A percentile compares a stretch with the other conserved stretches of the same genome.
Evolutionary conservation across 2,329 filamentous ascomycete genomes (phyloP).

Genomic region (Hypoxylon sp.): DNA sequence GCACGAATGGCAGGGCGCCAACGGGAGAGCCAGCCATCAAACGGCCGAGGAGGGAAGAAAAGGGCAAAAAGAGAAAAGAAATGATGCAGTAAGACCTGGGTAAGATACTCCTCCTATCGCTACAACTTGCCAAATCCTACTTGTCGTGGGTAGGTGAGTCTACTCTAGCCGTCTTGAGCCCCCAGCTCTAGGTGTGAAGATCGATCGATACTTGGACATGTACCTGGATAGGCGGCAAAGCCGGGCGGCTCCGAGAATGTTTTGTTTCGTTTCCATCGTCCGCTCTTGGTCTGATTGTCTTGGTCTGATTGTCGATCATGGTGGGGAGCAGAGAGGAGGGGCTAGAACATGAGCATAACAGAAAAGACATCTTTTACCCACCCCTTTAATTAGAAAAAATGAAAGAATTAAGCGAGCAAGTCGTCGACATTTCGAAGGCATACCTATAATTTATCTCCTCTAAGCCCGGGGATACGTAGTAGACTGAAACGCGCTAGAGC

Average conservation of each 20-base stretch:
- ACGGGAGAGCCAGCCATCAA: slow-evolving; percentile 13
- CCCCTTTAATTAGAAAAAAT: slow-evolving; percentile 29
- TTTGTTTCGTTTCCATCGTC: slow-evolving; percentile 29
- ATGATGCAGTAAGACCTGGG: neutral
- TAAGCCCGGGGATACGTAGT: slow-evolving; percentile 19
- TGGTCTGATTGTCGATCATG: too few species aligned
- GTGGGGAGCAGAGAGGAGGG: neutral
- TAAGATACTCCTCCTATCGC: neutral
- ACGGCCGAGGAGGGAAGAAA: neutral
- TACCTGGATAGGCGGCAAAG: neutral
- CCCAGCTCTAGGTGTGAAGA: too few species aligned
- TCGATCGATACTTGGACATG: neutral
- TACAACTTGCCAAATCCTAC: neutral
- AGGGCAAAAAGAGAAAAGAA: slow-evolving; percentile 9
- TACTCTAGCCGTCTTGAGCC: too few species aligned
- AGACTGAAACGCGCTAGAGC: slow-evolving; percentile 33
- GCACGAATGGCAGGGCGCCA: neutral
- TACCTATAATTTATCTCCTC: slow-evolving; percentile 9
- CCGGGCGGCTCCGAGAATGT: slow-evolving; percentile 13
- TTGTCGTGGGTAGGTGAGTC: slow-evolving; percentile 2
- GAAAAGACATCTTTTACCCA: slow-evolving; percentile 28
- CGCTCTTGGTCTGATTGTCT: slow-evolving; percentile 3
- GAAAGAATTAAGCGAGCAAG: neutral
- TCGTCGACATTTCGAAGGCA: neutral
- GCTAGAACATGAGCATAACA: neutral